Base-by-base conservation (phyloP, 2,329 filamentous ascomycete genomes). In the Xylaria sp. region DNA sequence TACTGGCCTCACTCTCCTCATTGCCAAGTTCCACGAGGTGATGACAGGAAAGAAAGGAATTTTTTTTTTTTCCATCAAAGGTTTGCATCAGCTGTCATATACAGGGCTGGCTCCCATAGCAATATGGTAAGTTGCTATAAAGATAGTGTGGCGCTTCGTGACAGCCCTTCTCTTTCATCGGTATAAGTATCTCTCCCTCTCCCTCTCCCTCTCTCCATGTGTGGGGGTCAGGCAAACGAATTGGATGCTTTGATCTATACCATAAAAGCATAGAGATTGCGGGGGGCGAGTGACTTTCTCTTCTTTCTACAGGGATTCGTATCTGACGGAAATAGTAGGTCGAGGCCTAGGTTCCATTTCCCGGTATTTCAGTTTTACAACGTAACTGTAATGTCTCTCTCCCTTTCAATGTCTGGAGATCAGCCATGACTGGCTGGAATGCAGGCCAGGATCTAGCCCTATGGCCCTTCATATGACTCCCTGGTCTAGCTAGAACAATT, bases 391-490 rank as follows among this genome's bases (percentile, higher is more conserved):
- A 55, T 37, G 59, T 52, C 39, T 57, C 39, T 57, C 44, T 63
- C 39, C 39, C 48, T 55, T 20, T 20, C 57, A 58, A 44, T 55
- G 39, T 50, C 51, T 55, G 34, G 32, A 52, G 46, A 63, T 63
- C 63, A 55, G 50, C 34, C 28, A 50, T 25, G 28, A 66, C 58
- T 64, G 48, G 62, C 59, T 66, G 63, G 64, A 59, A 69, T 58
- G 51, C 66, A 61, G 58, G 48, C 10, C 54, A 59, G 59, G 65
- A 46, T 28, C 60, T 32, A 57, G 44, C 34, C 57, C 57, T 39
- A 34, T 28, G 18, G 55, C 25, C 34, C 55, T 58, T 28, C 25
- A 63, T 44, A 69, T 44, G 51, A 32, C 18, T 41, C 39, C 15
- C 10, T 25, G 50, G 34, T 54, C 55, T 46, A 46, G 37, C 20